Percentiles rank a stretch among this genome's conserved stretches.
Evolutionary conservation across 345 rosid genomes (phyloP).

Genomic region (Linum lewisii): DNA sequence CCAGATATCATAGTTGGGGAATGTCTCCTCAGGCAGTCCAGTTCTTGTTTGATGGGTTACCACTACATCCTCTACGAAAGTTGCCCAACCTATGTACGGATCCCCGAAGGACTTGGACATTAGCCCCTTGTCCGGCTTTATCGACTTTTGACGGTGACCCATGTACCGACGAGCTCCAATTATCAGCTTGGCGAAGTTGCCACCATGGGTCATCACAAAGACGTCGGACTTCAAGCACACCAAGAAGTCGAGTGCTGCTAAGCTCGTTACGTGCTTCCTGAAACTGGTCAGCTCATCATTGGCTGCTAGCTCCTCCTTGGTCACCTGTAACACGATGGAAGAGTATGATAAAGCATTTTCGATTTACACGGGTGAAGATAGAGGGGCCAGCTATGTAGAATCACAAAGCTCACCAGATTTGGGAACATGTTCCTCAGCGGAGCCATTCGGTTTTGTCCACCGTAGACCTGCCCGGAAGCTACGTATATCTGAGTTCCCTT

Average conservation of each 20-base stretch:
- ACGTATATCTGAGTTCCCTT: constrained; percentile 98
- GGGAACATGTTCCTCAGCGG: constrained; percentile 98
- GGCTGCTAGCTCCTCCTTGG: constrained; percentile 92
- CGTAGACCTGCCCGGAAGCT: constrained; percentile 99
- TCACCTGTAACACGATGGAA: constrained; percentile 38
- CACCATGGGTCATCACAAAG: constrained; percentile 99
- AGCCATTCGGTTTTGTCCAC: constrained; percentile 99
- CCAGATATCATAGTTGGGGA: constrained; percentile 99
- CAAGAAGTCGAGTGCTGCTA: constrained; percentile 94
- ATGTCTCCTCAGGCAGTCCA: constrained; percentile 98
- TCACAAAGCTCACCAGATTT: constrained; percentile 51
- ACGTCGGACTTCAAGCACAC: constrained; percentile 97
- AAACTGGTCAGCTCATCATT: constrained; percentile 69
- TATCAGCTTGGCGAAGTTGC: constrained; percentile 96
- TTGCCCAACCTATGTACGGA: constrained; percentile 98
- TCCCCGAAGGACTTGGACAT: constrained; percentile 99
- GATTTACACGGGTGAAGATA: background rate
- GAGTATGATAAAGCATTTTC: background rate
- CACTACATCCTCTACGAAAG: constrained; percentile 93
- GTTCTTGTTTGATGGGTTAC: constrained; percentile 94
- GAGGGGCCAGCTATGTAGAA: too few relatives aligned
- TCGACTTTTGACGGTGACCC: constrained; percentile 93
- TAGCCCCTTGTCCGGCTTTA: constrained; percentile 97
- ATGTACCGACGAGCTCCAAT: constrained; percentile 92
- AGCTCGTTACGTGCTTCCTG: constrained; percentile 95